Conservation (phyloP, 805 yeast species). For the Candida suzukii region DNA sequence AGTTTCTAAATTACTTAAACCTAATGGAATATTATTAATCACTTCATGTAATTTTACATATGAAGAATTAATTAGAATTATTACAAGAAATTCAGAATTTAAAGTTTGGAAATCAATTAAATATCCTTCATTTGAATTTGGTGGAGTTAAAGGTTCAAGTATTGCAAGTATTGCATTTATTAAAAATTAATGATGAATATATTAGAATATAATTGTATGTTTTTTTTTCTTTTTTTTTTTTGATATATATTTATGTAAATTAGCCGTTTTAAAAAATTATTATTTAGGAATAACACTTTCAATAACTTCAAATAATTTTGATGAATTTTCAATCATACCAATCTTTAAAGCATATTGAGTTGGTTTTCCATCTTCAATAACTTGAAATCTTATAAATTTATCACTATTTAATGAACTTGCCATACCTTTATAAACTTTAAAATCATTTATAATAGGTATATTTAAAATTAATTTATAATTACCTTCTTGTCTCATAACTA, state of each 20-base stretch:
- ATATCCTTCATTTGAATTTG: slow-evolving; percentile 83
- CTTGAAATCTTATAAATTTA: slow-evolving; percentile 71
- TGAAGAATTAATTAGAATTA: slow-evolving; percentile 54
- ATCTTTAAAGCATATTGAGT: slow-evolving; percentile 79
- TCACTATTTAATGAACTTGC: slow-evolving; percentile 80
- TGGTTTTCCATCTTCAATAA: slow-evolving; percentile 59
- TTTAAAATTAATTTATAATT: slow-evolving; percentile 77
- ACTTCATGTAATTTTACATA: slow-evolving; percentile 95
- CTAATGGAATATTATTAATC: slow-evolving; percentile 57
- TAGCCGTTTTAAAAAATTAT: slow-evolving; percentile 1
- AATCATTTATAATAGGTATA: slow-evolving; percentile 53
- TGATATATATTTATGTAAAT: not conserved
- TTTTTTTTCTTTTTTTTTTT: not conserved
- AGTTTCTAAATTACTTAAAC: slow-evolving; percentile 48
- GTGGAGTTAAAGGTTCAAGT: slow-evolving; percentile 83
- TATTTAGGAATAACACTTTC: slow-evolving; percentile 26
- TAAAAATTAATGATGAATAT: slow-evolving; percentile 18
- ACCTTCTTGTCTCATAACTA: slow-evolving; percentile 90
- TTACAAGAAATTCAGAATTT: slow-evolving; percentile 36
- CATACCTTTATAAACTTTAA: slow-evolving; percentile 71
- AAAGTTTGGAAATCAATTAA: slow-evolving; percentile 57
- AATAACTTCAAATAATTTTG: slow-evolving; percentile 47
- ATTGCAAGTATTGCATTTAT: slow-evolving; percentile 82
- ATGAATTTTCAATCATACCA: slow-evolving; percentile 53
- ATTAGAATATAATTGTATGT: not conserved